A percentile compares a stretch with the other conserved stretches of the same genome.
Conservation (phyloP, 352 stramenopile species). For the Globisporangium uncinulatum region DNA sequence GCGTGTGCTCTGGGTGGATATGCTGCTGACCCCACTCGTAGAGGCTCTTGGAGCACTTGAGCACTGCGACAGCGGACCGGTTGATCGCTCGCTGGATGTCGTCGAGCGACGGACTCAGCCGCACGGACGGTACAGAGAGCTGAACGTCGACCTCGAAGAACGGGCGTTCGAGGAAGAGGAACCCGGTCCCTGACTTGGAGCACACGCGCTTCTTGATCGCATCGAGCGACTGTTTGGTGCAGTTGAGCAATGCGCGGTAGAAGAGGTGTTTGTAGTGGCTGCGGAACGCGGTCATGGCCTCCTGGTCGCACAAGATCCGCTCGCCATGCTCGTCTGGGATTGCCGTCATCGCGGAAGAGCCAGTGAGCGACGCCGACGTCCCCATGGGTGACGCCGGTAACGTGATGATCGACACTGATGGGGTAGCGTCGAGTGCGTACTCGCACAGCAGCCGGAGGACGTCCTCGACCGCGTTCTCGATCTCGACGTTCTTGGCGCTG, state of each 20-base stretch:
- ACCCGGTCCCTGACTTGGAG: slow-evolving; percentile 68
- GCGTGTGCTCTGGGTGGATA: slow-evolving; percentile 36
- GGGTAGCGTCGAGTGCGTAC: slow-evolving; percentile 49
- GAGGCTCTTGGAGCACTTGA: slow-evolving; percentile 78
- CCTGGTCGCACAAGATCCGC: slow-evolving; percentile 25
- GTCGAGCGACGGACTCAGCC: slow-evolving; percentile 73
- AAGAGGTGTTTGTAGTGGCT: slow-evolving; percentile 80
- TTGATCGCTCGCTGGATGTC: slow-evolving; percentile 87
- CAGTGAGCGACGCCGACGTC: background rate
- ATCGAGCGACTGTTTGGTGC: slow-evolving; percentile 72
- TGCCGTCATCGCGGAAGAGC: slow-evolving; percentile 3
- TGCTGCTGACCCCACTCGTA: slow-evolving; percentile 78
- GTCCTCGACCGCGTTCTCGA: slow-evolving; percentile 84
- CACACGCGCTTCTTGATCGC: slow-evolving; percentile 82
- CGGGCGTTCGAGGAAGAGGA: slow-evolving; percentile 76
- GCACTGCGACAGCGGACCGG: slow-evolving; percentile 61
- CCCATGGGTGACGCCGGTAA: slow-evolving; percentile 10
- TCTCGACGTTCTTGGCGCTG: slow-evolving; percentile 76
- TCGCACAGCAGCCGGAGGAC: slow-evolving; percentile 60
- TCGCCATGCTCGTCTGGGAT: slow-evolving; percentile 9
- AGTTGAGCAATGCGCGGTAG: slow-evolving; percentile 76
- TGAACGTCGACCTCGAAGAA: slow-evolving; percentile 89
- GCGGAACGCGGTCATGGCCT: slow-evolving; percentile 44
- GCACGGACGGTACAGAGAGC: slow-evolving; percentile 71
- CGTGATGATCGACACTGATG: slow-evolving; percentile 7